Evolutionary conservation across 805 yeast species (phyloP), one percentile per base, ranked within the genome.

Genomic region (Spathaspora arborariae): DNA sequence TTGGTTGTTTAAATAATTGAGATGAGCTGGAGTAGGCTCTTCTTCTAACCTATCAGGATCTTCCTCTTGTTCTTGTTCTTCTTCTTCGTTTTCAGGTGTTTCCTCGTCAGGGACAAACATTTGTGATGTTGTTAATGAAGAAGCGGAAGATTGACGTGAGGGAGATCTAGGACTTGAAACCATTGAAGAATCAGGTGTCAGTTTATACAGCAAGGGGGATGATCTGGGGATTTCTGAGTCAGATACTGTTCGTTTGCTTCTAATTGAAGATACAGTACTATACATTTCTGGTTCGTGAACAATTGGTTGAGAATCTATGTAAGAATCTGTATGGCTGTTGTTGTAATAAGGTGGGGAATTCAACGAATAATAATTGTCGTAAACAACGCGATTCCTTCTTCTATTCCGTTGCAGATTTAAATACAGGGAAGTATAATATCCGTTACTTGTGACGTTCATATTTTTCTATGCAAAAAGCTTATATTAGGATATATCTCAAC

Each of bases 401-500:
- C 18, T 13, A 18, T 37, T 40, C 18, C 20, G 39, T 41, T 51
- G 51, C 39, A 54, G 54, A 45, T 65, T 69, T 13, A 71, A 60
- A 51, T 68, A 71, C 36, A 63, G 63, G 5, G 65, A 51, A 21
- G 75, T 61, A 46, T 56, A 71, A 56, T 71, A 70, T n/a, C 72
- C 76, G 39, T 63, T 60, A n/a, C 59, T 62, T 5, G 74, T 63
- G 36, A 69, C 75, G 51, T 70, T 71, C 75, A 70, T 70, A 35
- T 20, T 35, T 35, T 35, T 34, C 8, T 34, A 18, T 6, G 8
- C 19, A 35, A 35, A 20, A 20, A 35, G 39, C 21, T 35, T 35
- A 20, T 22, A 22, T 22, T 22, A n/a, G n/a, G n/a, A n/a, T n/a
- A n/a, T n/a, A n/a, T n/a, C n/a, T n/a, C n/a, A n/a, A n/a, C n/a